Conservation (phyloP, 2,329 filamentous ascomycete species). For the Emmonsiellopsis sp. region DNA sequence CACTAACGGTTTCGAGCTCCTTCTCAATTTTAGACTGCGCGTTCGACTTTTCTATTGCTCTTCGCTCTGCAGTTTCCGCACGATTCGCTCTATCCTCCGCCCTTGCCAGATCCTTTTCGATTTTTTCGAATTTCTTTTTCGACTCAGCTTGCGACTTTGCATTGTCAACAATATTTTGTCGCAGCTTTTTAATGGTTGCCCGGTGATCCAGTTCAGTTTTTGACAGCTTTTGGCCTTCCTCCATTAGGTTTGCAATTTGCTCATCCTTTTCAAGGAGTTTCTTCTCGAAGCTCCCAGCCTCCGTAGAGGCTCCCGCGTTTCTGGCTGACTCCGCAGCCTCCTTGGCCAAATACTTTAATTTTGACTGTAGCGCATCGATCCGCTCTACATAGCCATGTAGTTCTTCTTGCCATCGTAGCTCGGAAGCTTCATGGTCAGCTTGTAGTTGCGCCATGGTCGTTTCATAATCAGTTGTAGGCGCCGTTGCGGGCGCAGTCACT, state of each 20-base stretch:
- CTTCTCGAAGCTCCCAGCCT: conserved; percentile 59
- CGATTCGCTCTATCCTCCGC: conserved; percentile 50
- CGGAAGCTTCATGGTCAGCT: conserved; percentile 41
- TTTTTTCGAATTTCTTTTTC: conserved; percentile 47
- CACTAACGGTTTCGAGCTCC: conserved; percentile 52
- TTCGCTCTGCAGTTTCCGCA: conserved; percentile 49
- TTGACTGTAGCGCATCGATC: conserved; percentile 84
- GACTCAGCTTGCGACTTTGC: conserved; percentile 41
- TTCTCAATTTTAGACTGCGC: conserved; percentile 42
- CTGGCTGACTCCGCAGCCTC: conserved; percentile 69
- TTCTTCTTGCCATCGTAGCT: conserved; percentile 65
- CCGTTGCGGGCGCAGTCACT: conserved; percentile 7
- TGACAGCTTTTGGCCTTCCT: conserved; percentile 83
- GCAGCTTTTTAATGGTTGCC: conserved; percentile 70
- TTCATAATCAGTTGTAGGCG: conserved; percentile 27
- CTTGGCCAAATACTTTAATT: conserved; percentile 77
- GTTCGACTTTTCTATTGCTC: conserved; percentile 46
- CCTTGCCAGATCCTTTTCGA: conserved; percentile 45
- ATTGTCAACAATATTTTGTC: conserved; percentile 42
- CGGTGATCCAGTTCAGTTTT: conserved; percentile 79
- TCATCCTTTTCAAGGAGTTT: conserved; percentile 84
- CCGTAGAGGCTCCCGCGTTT: conserved; percentile 53
- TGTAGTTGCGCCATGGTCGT: conserved; percentile 39
- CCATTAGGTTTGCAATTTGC: conserved; percentile 78
- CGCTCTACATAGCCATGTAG: conserved; percentile 74